Percentiles rank a stretch among this genome's conserved stretches.
phyloP scores from a whole-genome alignment of 78 protist species.

The Dictyostelium citrinum region DNA sequence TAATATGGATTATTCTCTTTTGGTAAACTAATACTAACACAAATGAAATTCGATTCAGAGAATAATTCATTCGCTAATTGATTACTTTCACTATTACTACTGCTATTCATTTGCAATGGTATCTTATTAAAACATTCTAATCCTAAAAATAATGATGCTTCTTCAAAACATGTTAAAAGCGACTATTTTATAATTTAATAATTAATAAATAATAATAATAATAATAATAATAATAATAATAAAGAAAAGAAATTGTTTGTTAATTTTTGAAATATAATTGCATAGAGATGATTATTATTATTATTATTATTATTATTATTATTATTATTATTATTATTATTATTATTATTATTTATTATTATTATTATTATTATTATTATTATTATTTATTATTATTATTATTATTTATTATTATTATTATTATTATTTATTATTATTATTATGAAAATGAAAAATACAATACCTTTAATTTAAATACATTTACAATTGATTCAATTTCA shows the following conservation, averaged over 20 bases:
- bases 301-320: no score
- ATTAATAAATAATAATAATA: neutral
- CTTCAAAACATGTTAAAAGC: conserved; percentile 52
- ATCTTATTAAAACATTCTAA: conserved; percentile 54
- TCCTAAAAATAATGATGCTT: conserved; percentile 47
- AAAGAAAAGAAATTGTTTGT: no score
- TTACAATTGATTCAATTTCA: conserved; percentile 46
- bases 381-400: no score
- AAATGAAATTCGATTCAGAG: conserved; percentile 19
- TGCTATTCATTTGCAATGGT: neutral
- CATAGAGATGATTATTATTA: no score
- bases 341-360: no score
- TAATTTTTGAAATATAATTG: no score
- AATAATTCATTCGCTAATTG: neutral
- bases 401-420: no score
- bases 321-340: no score
- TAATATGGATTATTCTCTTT: conserved; percentile 30
- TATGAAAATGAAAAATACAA: no score
- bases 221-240: neutral
- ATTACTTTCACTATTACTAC: neutral
- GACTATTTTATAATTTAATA: no score
- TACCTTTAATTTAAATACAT: conserved; percentile 36
- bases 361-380: no score
- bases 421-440: no score
- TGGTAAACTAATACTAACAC: conserved; percentile 40